Base-by-base conservation (phyloP, 768 basidiomycete species). In the Serendipita vermifera region DNA sequence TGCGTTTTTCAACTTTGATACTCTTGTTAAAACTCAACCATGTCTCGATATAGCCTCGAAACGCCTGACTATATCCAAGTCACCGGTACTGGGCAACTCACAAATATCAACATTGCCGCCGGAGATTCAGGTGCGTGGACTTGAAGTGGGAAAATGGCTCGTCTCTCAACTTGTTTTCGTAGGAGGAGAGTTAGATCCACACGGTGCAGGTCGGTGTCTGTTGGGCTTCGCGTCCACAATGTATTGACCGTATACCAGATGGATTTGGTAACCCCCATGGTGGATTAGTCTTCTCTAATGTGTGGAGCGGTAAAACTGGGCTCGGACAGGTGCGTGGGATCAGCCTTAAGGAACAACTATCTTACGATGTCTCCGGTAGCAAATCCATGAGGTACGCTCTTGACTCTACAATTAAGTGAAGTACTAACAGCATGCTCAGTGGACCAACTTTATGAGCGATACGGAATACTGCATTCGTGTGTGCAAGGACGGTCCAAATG, bases 291-390 rank as follows among this genome's bases (percentile, higher is more conserved):
- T 85, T 85, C 66, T 82, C 83, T 20, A 75, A 57, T 58, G 82
- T 80, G n/a, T 85, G 82, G 67, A 81, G 78, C 35, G 62, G 58
- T 32, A 20, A 68, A 70, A 31, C 26, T 24, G 33, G 22, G 33
- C 26, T 9, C 33, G 13, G 15, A 13, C n/a, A 38, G 20, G 24
- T 43, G 60, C 78, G 3, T 60, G 76, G 61, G 75, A 86, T 63
- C 71, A 85, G 36, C 74, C 79, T 61, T 81, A 87, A 64, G 89
- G 87, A 87, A 85, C 82, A 43, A 79, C 76, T 67, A 63, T 66
- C 59, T 15, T 53, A n/a, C 61, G 68, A 56, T 6, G 26, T 31
- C 27, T 43, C n/a, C 27, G 41, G 24, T 24, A 43, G 41, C 41
- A 43, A 43, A 43, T 43, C 20, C 41, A 43, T 11, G n/a, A 55